phyloP scores from a whole-genome alignment of 805 yeast genomes.

The Wickerhamomyces queroliae region DNA sequence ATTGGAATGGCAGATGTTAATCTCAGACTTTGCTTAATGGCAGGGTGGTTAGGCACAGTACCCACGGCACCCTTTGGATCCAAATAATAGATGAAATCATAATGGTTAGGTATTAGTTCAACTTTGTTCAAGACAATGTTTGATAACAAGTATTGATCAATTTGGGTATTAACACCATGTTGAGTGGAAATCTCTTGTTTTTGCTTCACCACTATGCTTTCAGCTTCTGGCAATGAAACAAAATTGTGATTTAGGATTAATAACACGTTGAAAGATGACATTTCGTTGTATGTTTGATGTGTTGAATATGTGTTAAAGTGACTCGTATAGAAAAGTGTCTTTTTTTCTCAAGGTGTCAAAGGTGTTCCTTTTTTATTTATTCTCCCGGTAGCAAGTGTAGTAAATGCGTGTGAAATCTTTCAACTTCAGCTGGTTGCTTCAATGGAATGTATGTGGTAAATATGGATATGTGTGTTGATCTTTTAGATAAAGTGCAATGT shows the following conservation, averaged over 20 bases:
- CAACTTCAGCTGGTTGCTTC: no score
- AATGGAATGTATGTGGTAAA: no score
- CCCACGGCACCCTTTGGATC: conserved; percentile 15
- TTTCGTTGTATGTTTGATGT: background rate
- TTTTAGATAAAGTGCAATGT: no score
- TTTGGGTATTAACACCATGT: conserved; percentile 7
- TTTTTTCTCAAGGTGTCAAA: no score
- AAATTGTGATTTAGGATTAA: conserved; percentile 20
- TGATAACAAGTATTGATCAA: conserved; percentile 22
- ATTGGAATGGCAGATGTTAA: conserved; percentile 6
- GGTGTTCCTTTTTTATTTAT: no score
- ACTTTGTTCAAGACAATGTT: conserved; percentile 20
- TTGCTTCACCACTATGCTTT: conserved; percentile 10
- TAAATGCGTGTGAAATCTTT: no score
- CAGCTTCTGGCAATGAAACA: conserved; percentile 20
- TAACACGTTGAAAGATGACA: conserved; percentile 14
- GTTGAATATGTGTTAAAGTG: background rate
- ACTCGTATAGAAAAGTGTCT: background rate
- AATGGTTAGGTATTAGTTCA: conserved; percentile 11
- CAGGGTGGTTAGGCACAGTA: conserved; percentile 19
- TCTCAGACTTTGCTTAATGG: conserved; percentile 17
- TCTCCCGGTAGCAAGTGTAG: no score
- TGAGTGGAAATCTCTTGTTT: conserved; percentile 9
- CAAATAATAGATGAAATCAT: conserved; percentile 21
- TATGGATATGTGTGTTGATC: no score